Evolutionary conservation across 2,329 filamentous ascomycete genomes (phyloP).

Genomic region (Aspergillus calidoustus): DNA sequence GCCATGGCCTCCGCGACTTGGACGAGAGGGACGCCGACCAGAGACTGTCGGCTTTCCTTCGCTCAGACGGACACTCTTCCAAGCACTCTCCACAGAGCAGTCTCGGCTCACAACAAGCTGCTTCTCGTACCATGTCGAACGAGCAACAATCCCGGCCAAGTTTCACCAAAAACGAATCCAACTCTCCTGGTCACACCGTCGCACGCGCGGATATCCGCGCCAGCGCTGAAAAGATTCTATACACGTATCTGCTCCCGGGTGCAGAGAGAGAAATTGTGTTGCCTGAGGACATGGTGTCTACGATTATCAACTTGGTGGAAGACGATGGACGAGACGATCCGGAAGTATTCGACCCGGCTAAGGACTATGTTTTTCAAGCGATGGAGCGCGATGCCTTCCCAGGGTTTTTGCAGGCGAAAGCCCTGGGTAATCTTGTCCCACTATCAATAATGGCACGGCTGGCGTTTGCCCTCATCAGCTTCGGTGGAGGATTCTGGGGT

Average conservation of each 20-base stretch:
- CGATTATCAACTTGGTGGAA: conserved; percentile 87
- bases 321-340: conserved; percentile 91
- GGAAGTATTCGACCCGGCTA: conserved; percentile 94
- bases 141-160: conserved; percentile 59
- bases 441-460: conserved; percentile 84
- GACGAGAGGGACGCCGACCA: conserved; percentile 82
- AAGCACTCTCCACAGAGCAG: conserved; percentile 61
- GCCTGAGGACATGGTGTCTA: conserved; percentile 81
- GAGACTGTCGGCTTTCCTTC: conserved; percentile 86
- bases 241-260: conserved; percentile 93
- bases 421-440: conserved; percentile 92
- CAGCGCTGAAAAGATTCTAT: conserved; percentile 97
- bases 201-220: conserved; percentile 87
- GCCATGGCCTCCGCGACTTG: conserved; percentile 64
- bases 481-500: conserved; percentile 94
- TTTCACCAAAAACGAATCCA: conserved; percentile 72
- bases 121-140: conserved; percentile 41
- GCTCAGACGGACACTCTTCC: conserved; percentile 58
- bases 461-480: conserved; percentile 79
- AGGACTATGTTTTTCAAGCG: conserved; percentile 99
- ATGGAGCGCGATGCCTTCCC: conserved; percentile 99
- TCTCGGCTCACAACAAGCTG: conserved; percentile 52
- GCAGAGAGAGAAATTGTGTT: conserved; percentile 95
- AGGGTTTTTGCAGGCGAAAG: conserved; percentile 92
- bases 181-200: conserved; percentile 81